These are phyloP conservation scores for Chrysoporthe puriensis DNA, from an alignment of 2,329 filamentous ascomycete species.

Conservation along the genomic window DNA sequence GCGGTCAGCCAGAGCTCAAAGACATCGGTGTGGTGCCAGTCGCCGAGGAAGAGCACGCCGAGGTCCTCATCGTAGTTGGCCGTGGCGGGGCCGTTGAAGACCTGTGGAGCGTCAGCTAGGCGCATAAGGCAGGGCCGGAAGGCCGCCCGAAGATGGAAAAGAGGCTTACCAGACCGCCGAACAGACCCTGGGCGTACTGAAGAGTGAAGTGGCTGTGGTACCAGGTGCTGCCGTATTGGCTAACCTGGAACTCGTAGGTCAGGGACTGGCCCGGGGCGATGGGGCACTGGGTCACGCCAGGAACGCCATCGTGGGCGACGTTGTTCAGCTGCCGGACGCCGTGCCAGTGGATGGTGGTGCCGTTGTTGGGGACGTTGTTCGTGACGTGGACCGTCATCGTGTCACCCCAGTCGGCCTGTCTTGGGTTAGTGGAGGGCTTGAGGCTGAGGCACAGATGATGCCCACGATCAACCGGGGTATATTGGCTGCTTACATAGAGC, in stretches of 20 bases:
- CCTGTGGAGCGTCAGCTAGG: slow-evolving; percentile 33
- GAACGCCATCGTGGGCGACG: slow-evolving; percentile 48
- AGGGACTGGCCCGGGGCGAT: slow-evolving; percentile 40
- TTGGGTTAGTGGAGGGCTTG: slow-evolving; percentile 29
- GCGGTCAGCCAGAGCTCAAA: slow-evolving; percentile 31
- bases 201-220: slow-evolving; percentile 42
- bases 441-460: slow-evolving; percentile 34
- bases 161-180: slow-evolving; percentile 38
- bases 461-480: slow-evolving; percentile 24
- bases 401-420: slow-evolving; percentile 49
- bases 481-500: slow-evolving; percentile 30
- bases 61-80: slow-evolving; percentile 54
- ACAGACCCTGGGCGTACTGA: slow-evolving; percentile 47
- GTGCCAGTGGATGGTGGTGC: slow-evolving; percentile 53
- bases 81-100: slow-evolving; percentile 49
- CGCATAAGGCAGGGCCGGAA: not conserved
- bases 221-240: slow-evolving; percentile 43
- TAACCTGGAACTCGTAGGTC: slow-evolving; percentile 41
- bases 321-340: slow-evolving; percentile 49
- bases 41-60: slow-evolving; percentile 51
- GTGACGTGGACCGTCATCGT: slow-evolving; percentile 59
- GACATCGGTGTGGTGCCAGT: slow-evolving; percentile 48
- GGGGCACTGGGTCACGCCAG: slow-evolving; percentile 45
- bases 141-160: too few relatives aligned
- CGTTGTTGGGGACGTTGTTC: slow-evolving; percentile 56